phyloP scores from a whole-genome alignment of 257 asterid genomes.

The Penstemon davidsonii region DNA sequence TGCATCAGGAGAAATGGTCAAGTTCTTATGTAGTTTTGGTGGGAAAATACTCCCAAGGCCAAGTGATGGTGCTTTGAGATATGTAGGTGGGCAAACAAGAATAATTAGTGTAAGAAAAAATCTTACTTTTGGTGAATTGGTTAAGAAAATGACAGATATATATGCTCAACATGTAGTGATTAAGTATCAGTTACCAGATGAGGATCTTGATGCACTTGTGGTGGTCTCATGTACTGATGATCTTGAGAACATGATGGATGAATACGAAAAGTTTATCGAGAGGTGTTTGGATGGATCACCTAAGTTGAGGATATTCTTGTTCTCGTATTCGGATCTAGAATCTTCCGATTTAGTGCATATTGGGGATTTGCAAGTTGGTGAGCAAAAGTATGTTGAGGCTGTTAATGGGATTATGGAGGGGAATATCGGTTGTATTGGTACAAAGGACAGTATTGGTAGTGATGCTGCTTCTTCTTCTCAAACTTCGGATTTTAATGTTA shows the following conservation, averaged over 20 bases:
- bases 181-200: slow-evolving; percentile 96
- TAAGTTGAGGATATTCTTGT: slow-evolving; percentile 84
- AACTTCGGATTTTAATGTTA: slow-evolving; percentile 61
- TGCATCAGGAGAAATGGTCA: slow-evolving; percentile 65
- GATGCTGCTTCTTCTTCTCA: slow-evolving; percentile 52
- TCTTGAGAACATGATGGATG: slow-evolving; percentile 99
- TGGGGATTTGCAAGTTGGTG: slow-evolving; percentile 68
- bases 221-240: slow-evolving; percentile 90
- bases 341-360: slow-evolving; percentile 40
- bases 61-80: slow-evolving; percentile 84
- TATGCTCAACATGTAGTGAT: slow-evolving; percentile 61
- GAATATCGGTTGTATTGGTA: slow-evolving; percentile 35
- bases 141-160: slow-evolving; percentile 62
- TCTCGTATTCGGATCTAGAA: slow-evolving; percentile 77
- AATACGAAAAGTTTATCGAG: slow-evolving; percentile 74
- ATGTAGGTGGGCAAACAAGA: slow-evolving; percentile 97
- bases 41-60: slow-evolving; percentile 92
- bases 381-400: slow-evolving; percentile 86
- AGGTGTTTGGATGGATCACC: slow-evolving; percentile 79
- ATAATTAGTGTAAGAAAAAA: slow-evolving; percentile 72
- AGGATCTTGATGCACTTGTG: slow-evolving; percentile 95
- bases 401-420: slow-evolving; percentile 75
- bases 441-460: slow-evolving; percentile 76
- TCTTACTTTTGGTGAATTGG: slow-evolving; percentile 55
- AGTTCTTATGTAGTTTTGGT: slow-evolving; percentile 92